Percentiles rank a stretch among this genome's conserved stretches.
Evolutionary conservation across 2,329 filamentous ascomycete species (phyloP).

Genomic region (Ceratocystis albifundus): DNA sequence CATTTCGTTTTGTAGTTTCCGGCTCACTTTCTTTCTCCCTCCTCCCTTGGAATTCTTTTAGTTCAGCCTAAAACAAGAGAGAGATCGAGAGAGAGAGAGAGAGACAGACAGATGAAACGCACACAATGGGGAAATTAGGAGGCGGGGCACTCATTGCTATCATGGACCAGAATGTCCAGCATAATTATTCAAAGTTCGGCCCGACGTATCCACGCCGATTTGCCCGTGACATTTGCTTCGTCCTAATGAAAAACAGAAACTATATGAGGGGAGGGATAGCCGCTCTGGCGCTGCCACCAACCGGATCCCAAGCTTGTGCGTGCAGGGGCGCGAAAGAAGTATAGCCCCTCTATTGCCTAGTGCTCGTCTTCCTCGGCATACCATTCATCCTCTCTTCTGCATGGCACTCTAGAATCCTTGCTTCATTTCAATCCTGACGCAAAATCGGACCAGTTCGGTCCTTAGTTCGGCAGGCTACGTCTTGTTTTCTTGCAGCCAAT

Average conservation of each 20-base stretch:
- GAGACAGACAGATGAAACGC: no score
- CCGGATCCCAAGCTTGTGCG: constrained; percentile 6
- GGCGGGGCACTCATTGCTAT: neutral
- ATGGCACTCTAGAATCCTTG: neutral
- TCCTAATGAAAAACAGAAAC: neutral
- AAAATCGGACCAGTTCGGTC: neutral
- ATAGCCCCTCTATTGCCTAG: neutral
- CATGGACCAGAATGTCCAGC: neutral
- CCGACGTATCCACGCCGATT: constrained; percentile 9
- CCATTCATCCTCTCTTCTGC: neutral
- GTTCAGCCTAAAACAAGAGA: neutral
- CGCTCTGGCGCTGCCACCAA: constrained; percentile 4
- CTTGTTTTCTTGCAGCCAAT: neutral
- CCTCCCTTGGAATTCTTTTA: neutral
- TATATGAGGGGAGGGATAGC: neutral
- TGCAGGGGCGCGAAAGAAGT: constrained; percentile 1
- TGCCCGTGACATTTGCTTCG: neutral
- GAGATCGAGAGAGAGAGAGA: no score
- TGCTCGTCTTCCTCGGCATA: neutral
- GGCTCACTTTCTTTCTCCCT: neutral
- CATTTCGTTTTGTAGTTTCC: neutral
- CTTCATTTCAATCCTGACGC: neutral
- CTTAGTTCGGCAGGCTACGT: neutral
- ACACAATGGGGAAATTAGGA: neutral
- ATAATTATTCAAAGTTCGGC: neutral